A percentile compares a stretch with the other conserved stretches of the same genome.
Conservation (phyloP, 192 early-diverging fungal genomes). For the Coemansia sp. region DNA sequence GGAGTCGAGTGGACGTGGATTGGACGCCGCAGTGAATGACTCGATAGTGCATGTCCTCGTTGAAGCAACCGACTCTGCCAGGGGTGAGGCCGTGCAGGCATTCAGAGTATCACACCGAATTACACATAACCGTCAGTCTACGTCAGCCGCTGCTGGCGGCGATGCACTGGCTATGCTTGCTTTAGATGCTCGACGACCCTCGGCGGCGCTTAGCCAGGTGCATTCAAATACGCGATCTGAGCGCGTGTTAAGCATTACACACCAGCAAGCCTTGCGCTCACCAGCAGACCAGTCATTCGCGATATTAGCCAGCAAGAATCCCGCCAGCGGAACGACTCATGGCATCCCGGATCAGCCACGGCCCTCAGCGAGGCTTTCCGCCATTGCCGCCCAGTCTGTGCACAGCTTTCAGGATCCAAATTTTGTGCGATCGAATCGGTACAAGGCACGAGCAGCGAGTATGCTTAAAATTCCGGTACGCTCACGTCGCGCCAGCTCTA, state of each 20-base stretch:
- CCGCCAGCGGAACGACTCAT: background rate
- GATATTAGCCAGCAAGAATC: background rate
- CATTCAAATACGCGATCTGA: conserved; percentile 2
- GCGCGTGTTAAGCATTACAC: background rate
- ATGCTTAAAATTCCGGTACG: conserved; percentile 10
- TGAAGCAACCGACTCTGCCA: background rate
- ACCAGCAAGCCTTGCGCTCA: background rate
- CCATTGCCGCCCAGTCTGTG: background rate
- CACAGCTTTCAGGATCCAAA: background rate
- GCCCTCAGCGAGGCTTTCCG: background rate
- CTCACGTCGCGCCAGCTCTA: background rate
- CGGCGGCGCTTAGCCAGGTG: background rate
- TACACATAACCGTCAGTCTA: background rate
- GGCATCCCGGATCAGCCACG: background rate
- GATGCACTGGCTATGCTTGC: background rate
- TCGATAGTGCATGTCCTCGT: background rate
- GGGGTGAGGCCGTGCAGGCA: background rate
- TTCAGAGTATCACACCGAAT: conserved; percentile 18
- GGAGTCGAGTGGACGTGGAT: background rate
- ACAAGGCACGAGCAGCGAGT: conserved; percentile 5
- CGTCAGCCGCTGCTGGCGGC: background rate
- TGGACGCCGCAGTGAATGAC: background rate
- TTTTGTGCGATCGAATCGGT: background rate
- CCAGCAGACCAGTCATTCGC: background rate
- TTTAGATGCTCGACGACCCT: background rate